phyloP scores from a whole-genome alignment of 768 basidiomycete species.

The Paxillus rubicundulus region DNA sequence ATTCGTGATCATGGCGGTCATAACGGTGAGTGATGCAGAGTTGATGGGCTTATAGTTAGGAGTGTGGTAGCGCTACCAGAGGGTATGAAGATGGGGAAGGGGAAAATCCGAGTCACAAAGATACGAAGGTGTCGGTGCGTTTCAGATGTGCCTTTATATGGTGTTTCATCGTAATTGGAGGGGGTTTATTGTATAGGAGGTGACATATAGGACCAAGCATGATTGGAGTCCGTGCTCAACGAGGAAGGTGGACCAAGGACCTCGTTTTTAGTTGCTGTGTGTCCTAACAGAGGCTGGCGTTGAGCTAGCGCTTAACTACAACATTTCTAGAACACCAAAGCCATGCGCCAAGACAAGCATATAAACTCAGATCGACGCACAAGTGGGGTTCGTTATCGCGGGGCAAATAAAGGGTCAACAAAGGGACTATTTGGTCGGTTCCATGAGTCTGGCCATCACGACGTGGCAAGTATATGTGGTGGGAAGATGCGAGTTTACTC shows the following conservation, averaged over 20 bases:
- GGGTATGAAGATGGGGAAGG: background rate
- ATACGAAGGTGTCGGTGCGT: background rate
- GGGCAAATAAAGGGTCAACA: no score
- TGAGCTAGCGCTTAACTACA: no score
- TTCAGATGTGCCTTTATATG: constrained; percentile 1
- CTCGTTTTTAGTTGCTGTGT: no score
- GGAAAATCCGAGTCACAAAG: background rate
- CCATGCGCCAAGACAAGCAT: no score
- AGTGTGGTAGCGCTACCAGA: background rate
- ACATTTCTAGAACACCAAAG: no score
- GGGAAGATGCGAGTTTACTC: no score
- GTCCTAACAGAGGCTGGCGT: no score
- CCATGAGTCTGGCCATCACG: no score
- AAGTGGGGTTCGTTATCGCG: no score
- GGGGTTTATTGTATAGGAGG: background rate
- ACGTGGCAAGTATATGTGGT: no score
- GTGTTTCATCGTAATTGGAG: background rate
- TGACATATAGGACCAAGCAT: background rate
- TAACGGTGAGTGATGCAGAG: background rate
- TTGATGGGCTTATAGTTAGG: background rate
- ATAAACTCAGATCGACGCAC: no score
- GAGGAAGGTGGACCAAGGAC: background rate
- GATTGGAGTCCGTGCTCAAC: background rate
- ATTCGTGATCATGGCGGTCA: background rate
- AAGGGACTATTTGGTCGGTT: no score